Evolutionary conservation across 2,329 filamentous ascomycete species (phyloP), one percentile per base, ranked within the genome.

Genomic region (Exutisphaerella laricina): DNA sequence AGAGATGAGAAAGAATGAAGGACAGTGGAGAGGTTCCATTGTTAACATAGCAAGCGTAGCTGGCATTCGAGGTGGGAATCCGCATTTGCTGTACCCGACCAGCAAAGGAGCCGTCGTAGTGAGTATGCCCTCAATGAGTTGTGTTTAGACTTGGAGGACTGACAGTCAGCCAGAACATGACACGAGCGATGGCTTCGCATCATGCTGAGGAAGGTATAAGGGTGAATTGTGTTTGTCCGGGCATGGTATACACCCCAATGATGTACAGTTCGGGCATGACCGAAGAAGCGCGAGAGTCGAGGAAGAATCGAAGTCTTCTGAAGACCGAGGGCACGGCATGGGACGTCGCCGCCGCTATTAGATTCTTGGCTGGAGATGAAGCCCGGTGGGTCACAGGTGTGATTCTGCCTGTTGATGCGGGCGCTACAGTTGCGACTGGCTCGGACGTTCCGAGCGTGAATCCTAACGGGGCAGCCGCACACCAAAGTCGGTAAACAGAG

Each of bases 11-110:
- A 68, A 66, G 42, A 80, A 81, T 41, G 63, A 70, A 5, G 66
- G 66, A 8, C 66, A 72, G 25, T 60, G 56, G 51, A 66, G 68
- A 41, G 75, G 77, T 5, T 69, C 62, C 29, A 77, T 82, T 45
- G 67, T 82, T 51, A 84, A 84, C 54, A 77, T 84, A 69, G 75
- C 74, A 2, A 76, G 70, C 34, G 79, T 83, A 1, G 78, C 79
- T 0, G 78, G 78, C 0, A 54, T 73, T n/a, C 67, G 68, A 38
- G 73, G 73, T 2, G 73, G 74, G 0, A 75, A 71, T n/a, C 73
- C 72, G 2, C 67, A 73, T 62, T 51, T 77, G 20, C 56, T 75
- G 3, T 77, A 77, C 59, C 74, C 73, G 3, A 77, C 73, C 7
- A 68, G 64, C 20, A 76, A 77, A 54, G 73, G 73, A 1, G 73